Evolutionary conservation across 1,139 yeast genomes (phyloP).

Genomic region (Candida sojae): DNA sequence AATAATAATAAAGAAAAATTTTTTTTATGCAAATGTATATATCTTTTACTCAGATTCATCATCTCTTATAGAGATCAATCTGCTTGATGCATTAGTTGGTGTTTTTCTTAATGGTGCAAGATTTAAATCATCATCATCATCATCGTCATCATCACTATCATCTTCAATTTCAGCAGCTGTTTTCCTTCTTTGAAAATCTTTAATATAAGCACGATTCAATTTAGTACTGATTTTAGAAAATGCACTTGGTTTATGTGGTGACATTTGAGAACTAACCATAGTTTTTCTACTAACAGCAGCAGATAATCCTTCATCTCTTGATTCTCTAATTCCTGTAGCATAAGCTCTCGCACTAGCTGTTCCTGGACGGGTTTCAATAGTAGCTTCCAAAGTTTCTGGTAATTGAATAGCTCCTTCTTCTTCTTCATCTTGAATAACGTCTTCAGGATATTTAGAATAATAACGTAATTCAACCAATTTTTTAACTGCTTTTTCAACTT

Average conservation of each 20-base stretch:
- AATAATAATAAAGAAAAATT: not conserved
- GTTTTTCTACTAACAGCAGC: slow-evolving; percentile 11
- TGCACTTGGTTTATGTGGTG: slow-evolving; percentile 32
- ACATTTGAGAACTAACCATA: slow-evolving; percentile 6
- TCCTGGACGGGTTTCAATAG: not conserved
- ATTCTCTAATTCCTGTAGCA: slow-evolving; percentile 11
- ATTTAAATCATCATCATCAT: slow-evolving; percentile 24
- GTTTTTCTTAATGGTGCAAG: slow-evolving; percentile 1
- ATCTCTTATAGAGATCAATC: slow-evolving; percentile 8
- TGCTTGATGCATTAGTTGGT: slow-evolving; percentile 2
- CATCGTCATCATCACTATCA: slow-evolving; percentile 44
- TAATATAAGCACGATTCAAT: slow-evolving; percentile 79
- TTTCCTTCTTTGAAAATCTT: slow-evolving; percentile 79
- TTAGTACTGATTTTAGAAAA: slow-evolving; percentile 54
- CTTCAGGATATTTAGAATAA: slow-evolving; percentile 7
- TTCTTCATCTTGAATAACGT: slow-evolving; percentile 1
- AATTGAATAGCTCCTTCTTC: not conserved
- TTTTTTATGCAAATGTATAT: not conserved
- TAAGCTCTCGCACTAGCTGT: slow-evolving; percentile 7
- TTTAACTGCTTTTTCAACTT: slow-evolving; percentile 43
- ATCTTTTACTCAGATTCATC: not conserved
- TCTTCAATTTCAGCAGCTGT: slow-evolving; percentile 32
- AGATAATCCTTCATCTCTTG: slow-evolving; percentile 15
- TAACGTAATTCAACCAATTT: slow-evolving; percentile 40
- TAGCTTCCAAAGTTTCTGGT: not conserved